Conservation (phyloP, 2,329 filamentous ascomycete genomes). For the Botryotinia convoluta region DNA sequence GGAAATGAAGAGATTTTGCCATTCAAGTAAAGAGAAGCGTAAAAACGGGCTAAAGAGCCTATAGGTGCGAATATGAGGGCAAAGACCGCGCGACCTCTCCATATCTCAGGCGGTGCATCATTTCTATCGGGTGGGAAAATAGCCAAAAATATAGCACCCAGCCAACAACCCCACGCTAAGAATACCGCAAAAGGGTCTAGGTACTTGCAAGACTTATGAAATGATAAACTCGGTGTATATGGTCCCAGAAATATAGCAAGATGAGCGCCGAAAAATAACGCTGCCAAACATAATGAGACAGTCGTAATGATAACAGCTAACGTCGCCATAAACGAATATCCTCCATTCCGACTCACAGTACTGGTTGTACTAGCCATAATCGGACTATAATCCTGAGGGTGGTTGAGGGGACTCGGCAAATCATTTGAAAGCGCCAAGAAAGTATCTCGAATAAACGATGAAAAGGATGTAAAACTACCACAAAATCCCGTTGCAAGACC, state of each 20-base stretch:
- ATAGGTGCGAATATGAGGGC: slow-evolving; percentile 78
- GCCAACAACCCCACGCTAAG: slow-evolving; percentile 72
- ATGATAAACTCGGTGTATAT: slow-evolving; percentile 59
- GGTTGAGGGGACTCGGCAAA: slow-evolving; percentile 51
- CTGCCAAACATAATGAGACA: slow-evolving; percentile 66
- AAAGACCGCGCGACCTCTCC: slow-evolving; percentile 75
- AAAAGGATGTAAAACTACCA: slow-evolving; percentile 88
- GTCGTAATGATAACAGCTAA: slow-evolving; percentile 73
- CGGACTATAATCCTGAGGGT: slow-evolving; percentile 39
- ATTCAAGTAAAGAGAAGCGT: slow-evolving; percentile 70
- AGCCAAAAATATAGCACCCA: slow-evolving; percentile 70
- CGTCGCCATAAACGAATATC: slow-evolving; percentile 80
- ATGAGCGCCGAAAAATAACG: slow-evolving; percentile 71
- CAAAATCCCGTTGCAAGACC: slow-evolving; percentile 85
- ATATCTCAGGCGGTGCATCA: slow-evolving; percentile 49
- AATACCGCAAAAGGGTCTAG: slow-evolving; percentile 63
- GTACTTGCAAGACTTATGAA: slow-evolving; percentile 53
- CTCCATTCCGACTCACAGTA: slow-evolving; percentile 57
- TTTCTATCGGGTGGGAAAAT: slow-evolving; percentile 65
- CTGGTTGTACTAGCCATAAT: slow-evolving; percentile 39
- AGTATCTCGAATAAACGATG: slow-evolving; percentile 74
- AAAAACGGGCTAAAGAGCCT: slow-evolving; percentile 75
- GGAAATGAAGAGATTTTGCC: slow-evolving; percentile 65
- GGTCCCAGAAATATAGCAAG: slow-evolving; percentile 62
- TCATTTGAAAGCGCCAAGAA: slow-evolving; percentile 80